These are phyloP conservation scores for Rhizopus sp. DNA, from an alignment of 371 early-diverging fungal species.

Conservation along the genomic window DNA sequence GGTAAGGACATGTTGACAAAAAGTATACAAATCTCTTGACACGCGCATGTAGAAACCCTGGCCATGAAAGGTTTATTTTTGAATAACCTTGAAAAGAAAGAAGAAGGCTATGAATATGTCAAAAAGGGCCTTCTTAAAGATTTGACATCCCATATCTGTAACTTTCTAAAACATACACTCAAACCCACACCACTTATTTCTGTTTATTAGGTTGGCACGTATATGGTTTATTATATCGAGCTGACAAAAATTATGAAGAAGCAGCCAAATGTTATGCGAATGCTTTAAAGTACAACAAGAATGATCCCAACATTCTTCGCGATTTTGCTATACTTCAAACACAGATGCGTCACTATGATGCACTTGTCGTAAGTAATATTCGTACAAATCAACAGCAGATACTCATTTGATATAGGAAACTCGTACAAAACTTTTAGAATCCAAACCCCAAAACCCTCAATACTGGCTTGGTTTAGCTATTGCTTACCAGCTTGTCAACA, in stretches of 20 bases:
- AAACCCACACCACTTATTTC: background rate
- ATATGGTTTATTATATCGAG: constrained; percentile 87
- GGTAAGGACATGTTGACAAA: constrained; percentile 49
- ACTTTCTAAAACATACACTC: constrained; percentile 11
- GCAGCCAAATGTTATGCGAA: constrained; percentile 90
- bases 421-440: constrained; percentile 66
- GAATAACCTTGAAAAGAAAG: constrained; percentile 84
- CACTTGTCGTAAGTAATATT: constrained; percentile 61
- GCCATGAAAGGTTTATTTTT: constrained; percentile 95
- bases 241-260: constrained; percentile 93
- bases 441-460: constrained; percentile 69
- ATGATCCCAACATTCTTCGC: constrained; percentile 88
- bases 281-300: constrained; percentile 89
- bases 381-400: background rate
- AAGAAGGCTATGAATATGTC: constrained; percentile 89
- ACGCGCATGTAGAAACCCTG: constrained; percentile 72
- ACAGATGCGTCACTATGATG: constrained; percentile 88
- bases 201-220: constrained; percentile 89
- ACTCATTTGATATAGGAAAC: constrained; percentile 53
- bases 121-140: constrained; percentile 84
- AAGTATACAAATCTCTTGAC: constrained; percentile 2
- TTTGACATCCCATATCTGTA: constrained; percentile 86
- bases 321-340: constrained; percentile 89
- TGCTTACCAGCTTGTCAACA: constrained; percentile 80
- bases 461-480: constrained; percentile 90